phyloP scores from a whole-genome alignment of 2,329 filamentous ascomycete genomes.

The Paecilomyces sp. region DNA sequence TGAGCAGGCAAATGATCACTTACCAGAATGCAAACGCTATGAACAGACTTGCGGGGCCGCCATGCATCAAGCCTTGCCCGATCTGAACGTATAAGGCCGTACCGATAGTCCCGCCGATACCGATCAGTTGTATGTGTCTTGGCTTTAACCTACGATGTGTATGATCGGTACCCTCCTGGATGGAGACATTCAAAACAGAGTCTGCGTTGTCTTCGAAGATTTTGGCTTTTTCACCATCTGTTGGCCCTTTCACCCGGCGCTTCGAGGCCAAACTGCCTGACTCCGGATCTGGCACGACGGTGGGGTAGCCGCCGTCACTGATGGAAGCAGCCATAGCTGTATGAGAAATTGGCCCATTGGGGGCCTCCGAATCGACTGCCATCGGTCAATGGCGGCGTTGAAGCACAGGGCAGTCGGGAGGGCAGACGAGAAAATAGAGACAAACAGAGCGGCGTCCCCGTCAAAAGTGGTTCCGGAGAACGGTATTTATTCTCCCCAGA shows the following conservation, averaged over 20 bases:
- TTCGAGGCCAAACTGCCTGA: conserved; percentile 8
- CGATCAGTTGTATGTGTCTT: conserved; percentile 41
- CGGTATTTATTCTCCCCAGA: background rate
- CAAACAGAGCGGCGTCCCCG: background rate
- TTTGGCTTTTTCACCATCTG: conserved; percentile 11
- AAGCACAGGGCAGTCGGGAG: background rate
- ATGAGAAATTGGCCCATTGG: background rate
- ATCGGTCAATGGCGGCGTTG: background rate
- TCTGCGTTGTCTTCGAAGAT: conserved; percentile 10
- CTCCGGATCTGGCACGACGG: conserved; percentile 7
- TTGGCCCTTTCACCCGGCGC: conserved; percentile 3
- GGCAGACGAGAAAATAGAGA: background rate
- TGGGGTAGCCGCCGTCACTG: conserved; percentile 9
- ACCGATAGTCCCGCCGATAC: conserved; percentile 40
- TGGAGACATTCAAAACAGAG: conserved; percentile 16
- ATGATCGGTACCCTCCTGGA: conserved; percentile 19
- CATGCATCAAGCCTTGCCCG: conserved; percentile 31
- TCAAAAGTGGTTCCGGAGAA: background rate
- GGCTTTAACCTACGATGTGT: conserved; percentile 38
- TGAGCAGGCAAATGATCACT: conserved; percentile 12
- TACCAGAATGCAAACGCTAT: conserved; percentile 40
- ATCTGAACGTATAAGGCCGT: conserved; percentile 39
- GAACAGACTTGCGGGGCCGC: conserved; percentile 38
- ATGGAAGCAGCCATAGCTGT: conserved; percentile 3
- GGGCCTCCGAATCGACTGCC: background rate